Evolutionary conservation across 2,329 filamentous ascomycete species (phyloP), one percentile per base, ranked within the genome.

Genomic region (Penicillium sp.): DNA sequence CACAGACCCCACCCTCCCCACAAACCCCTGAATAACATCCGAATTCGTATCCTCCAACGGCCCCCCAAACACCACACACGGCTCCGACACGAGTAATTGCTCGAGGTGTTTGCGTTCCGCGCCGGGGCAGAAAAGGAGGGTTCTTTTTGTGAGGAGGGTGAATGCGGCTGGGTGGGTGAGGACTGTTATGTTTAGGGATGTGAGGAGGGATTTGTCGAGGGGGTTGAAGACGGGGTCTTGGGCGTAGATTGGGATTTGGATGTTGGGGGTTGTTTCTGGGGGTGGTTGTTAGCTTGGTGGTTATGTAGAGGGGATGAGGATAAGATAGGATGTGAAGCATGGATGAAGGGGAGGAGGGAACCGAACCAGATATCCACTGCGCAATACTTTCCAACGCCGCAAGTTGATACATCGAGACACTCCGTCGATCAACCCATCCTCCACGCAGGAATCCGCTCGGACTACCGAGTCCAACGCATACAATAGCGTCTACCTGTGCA

Each of bases 121-220:
- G 55, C 90, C 88, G 0, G 90, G 81, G 1, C 86, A 88, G 65
- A 85, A 91, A 2, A 89, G 78, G 1, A 91, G 71, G 0, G 85
- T 83, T 0, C 76, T 68, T 0, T 70, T 53, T 17, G 82, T 79
- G 10, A 91, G 79, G 6, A 81, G 67, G 0, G 80, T 72, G 66
- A 86, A 88, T 0, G 82, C 88, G 0, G 59, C 70, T 0, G 89
- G 89, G 1, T 84, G 78, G 0, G 76, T 53, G 35, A 83, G 67
- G 28, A 79, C 73, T n/a, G 66, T 73, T 53, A 82, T 75, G 8
- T 68, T 67, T 5, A 79, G 68, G 9, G 69, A 70, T 5, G 67
- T 45, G 4, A 83, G 74, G 13, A 82, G 75, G 7, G 69, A 58
- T 12, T 60, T 68, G 53, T 83, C 81, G 19, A 80, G 70, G 1